phyloP scores from a whole-genome alignment of 2,329 filamentous ascomycete species.

The Truncatella angustata region DNA sequence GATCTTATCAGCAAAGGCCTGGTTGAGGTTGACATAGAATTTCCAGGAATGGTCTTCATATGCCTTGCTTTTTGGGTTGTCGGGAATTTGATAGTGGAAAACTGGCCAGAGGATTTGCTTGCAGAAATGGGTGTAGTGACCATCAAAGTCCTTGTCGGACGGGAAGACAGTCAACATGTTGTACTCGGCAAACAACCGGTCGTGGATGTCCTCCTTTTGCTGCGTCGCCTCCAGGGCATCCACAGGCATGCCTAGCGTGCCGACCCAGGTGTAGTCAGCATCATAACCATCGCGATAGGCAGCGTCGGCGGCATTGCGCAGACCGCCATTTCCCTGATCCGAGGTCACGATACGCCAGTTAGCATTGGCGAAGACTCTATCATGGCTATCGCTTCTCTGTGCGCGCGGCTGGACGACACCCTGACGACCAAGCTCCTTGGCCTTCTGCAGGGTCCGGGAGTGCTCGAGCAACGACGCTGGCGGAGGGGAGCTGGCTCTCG shows the following conservation, averaged over 20 bases:
- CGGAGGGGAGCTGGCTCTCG: conserved; percentile 70
- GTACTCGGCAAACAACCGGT: conserved; percentile 75
- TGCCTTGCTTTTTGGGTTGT: conserved; percentile 97
- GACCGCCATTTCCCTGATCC: conserved; percentile 87
- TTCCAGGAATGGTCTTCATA: conserved; percentile 97
- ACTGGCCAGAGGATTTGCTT: conserved; percentile 98
- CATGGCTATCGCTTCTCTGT: conserved; percentile 60
- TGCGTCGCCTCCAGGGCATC: conserved; percentile 74
- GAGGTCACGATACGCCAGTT: conserved; percentile 82
- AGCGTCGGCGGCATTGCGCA: conserved; percentile 84
- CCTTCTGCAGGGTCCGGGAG: conserved; percentile 54
- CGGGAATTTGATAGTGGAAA: conserved; percentile 96
- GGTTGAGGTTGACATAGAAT: conserved; percentile 89
- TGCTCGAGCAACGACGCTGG: conserved; percentile 75
- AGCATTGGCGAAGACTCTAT: conserved; percentile 71
- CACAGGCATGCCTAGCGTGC: conserved; percentile 90
- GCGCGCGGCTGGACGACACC: conserved; percentile 55
- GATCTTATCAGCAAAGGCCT: conserved; percentile 88
- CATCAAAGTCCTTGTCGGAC: conserved; percentile 88
- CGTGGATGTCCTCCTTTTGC: conserved; percentile 79
- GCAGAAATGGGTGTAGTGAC: conserved; percentile 94
- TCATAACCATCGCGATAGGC: conserved; percentile 68
- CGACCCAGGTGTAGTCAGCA: conserved; percentile 82
- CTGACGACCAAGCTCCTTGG: conserved; percentile 54
- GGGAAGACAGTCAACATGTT: conserved; percentile 82